These are phyloP conservation scores for Ceratobasidium sp. DNA, from an alignment of 1,284 basidiomycete genomes.

Conservation along the genomic window DNA sequence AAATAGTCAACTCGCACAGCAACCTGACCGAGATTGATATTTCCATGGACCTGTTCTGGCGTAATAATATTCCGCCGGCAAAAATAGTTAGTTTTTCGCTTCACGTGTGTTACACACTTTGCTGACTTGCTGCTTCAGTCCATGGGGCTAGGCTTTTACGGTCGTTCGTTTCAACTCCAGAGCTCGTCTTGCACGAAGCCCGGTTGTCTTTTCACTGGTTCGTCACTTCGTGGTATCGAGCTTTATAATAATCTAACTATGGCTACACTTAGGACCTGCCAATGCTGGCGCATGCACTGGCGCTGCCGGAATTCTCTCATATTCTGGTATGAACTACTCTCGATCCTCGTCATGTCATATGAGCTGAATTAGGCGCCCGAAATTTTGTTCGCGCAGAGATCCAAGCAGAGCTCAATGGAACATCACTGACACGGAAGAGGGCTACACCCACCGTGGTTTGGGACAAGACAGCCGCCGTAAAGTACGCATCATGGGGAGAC, in stretches of 20 bases:
- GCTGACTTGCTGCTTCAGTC: background rate
- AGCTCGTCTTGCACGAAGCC: slow-evolving; percentile 15
- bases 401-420: background rate
- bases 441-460: slow-evolving; percentile 1
- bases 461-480: slow-evolving; percentile 10
- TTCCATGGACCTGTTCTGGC: slow-evolving; percentile 45
- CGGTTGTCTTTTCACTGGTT: slow-evolving; percentile 29
- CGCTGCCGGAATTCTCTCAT: slow-evolving; percentile 39
- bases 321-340: background rate
- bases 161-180: slow-evolving; percentile 44
- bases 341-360: background rate
- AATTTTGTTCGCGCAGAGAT: background rate
- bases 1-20: slow-evolving; percentile 41
- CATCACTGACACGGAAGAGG: background rate
- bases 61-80: slow-evolving; percentile 43
- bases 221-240: background rate
- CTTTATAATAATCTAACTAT: too few relatives aligned
- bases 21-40: slow-evolving; percentile 50
- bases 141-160: slow-evolving; percentile 46
- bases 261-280: slow-evolving; percentile 17
- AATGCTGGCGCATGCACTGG: slow-evolving; percentile 35
- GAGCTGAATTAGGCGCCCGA: background rate
- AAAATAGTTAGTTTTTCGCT: slow-evolving; percentile 29
- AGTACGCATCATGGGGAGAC: slow-evolving; percentile 16
- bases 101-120: background rate